These are phyloP conservation scores for Afroboletus lepidellus DNA, from an alignment of 1,284 basidiomycete species.

Conservation along the genomic window DNA sequence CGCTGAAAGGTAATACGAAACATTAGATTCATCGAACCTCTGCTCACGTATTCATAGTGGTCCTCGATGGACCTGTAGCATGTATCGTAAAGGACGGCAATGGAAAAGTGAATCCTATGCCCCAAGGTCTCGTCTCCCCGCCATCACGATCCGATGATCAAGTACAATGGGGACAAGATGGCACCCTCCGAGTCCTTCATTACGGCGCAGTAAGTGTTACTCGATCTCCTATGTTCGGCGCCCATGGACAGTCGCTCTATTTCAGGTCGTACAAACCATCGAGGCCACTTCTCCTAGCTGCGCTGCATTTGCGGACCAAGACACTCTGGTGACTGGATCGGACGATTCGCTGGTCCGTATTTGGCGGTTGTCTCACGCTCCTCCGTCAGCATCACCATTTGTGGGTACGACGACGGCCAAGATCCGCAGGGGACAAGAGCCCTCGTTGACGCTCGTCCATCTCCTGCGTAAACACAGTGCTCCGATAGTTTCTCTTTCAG, in stretches of 20 bases:
- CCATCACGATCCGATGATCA: constrained; percentile 66
- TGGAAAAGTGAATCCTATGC: constrained; percentile 63
- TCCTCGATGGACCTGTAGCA: constrained; percentile 23
- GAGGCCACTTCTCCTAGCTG: constrained; percentile 74
- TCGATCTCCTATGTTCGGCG: neutral
- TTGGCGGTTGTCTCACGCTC: constrained; percentile 59
- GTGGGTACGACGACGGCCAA: constrained; percentile 18
- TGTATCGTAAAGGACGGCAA: constrained; percentile 22
- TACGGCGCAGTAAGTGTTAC: constrained; percentile 53
- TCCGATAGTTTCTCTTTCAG: constrained; percentile 66
- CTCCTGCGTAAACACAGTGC: constrained; percentile 78
- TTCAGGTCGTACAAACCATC: constrained; percentile 69
- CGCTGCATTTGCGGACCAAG: constrained; percentile 72
- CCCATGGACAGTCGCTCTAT: constrained; percentile 3
- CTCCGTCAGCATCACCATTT: constrained; percentile 27
- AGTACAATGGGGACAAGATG: constrained; percentile 60
- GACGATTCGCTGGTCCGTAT: constrained; percentile 75
- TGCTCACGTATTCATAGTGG: constrained; percentile 17
- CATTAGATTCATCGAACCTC: constrained; percentile 1
- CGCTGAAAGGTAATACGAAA: constrained; percentile 52
- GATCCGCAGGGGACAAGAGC: constrained; percentile 28
- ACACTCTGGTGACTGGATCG: constrained; percentile 74
- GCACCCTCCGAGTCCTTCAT: constrained; percentile 58
- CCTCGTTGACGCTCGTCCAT: constrained; percentile 52
- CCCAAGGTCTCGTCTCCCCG: constrained; percentile 55